Evolutionary conservation across 2,329 filamentous ascomycete genomes (phyloP).

Genomic region (Aplosporella prunicola): DNA sequence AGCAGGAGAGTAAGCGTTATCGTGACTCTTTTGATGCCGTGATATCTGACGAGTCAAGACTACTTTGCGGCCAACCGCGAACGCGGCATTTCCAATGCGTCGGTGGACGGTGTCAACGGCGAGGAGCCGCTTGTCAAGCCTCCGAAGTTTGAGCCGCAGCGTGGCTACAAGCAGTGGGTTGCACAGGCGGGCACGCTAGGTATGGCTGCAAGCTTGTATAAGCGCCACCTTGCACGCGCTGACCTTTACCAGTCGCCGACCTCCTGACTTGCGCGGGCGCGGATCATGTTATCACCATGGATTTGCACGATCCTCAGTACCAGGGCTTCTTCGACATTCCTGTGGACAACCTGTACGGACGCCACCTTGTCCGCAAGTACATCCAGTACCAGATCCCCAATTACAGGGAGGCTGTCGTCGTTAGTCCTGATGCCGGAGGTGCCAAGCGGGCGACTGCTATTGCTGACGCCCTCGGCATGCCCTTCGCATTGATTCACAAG

Average conservation of each 20-base stretch:
- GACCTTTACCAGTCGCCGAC: constrained; percentile 53
- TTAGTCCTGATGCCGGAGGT: constrained; percentile 91
- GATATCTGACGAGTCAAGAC: constrained; percentile 20
- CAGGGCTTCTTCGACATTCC: constrained; percentile 99
- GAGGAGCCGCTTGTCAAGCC: constrained; percentile 45
- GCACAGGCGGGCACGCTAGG: constrained; percentile 87
- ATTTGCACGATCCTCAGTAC: constrained; percentile 91
- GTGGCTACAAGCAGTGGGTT: constrained; percentile 97
- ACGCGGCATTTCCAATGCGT: constrained; percentile 17
- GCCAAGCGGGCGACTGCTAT: constrained; percentile 94
- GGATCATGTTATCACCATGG: constrained; percentile 96
- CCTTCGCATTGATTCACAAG: constrained; percentile 98
- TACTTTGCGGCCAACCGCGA: constrained; percentile 11
- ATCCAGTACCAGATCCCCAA: constrained; percentile 75
- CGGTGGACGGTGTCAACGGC: constrained; percentile 53
- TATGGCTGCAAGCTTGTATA: neutral
- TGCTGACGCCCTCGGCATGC: constrained; percentile 84
- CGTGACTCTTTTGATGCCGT: constrained; percentile 16
- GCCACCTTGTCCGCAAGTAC: constrained; percentile 59
- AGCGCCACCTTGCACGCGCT: neutral
- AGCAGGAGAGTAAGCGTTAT: constrained; percentile 3
- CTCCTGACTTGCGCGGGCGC: constrained; percentile 90
- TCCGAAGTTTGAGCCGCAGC: constrained; percentile 64
- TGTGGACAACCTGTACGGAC: constrained; percentile 92
- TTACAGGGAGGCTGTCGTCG: constrained; percentile 78